Conservation (phyloP, 331 rosid species). For the Erythrophleum ivorense region DNA sequence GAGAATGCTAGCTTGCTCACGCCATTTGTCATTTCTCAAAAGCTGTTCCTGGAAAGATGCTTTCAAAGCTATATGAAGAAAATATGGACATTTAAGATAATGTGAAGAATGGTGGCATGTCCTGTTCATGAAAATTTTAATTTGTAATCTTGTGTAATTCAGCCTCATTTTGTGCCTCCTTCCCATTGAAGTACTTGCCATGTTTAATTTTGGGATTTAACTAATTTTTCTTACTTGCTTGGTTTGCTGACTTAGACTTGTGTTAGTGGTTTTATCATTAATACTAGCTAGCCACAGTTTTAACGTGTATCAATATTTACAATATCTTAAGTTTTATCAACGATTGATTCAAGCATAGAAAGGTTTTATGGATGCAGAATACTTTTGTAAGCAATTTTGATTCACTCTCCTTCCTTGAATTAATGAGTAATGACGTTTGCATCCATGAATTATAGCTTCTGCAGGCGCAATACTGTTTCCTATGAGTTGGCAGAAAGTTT, state of each 20-base stretch:
- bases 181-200: neutral
- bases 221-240: neutral
- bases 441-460: neutral
- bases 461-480: neutral
- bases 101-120: neutral
- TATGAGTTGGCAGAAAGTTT: neutral
- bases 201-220: neutral
- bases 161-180: neutral
- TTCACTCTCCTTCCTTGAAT: too few species aligned
- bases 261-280: too few species aligned
- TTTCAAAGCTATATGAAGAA: slow-evolving; percentile 32
- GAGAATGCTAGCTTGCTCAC: slow-evolving; percentile 17
- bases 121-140: neutral
- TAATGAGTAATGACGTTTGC: neutral
- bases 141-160: neutral
- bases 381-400: too few species aligned
- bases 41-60: slow-evolving; percentile 46
- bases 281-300: too few species aligned
- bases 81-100: too few species aligned
- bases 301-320: too few species aligned
- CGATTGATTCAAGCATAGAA: neutral
- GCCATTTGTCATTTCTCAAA: slow-evolving; percentile 21
- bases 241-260: neutral
- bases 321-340: too few species aligned
- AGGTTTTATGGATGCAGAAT: neutral